phyloP scores from a whole-genome alignment of 768 basidiomycete genomes.

The Galerina sulciceps region DNA sequence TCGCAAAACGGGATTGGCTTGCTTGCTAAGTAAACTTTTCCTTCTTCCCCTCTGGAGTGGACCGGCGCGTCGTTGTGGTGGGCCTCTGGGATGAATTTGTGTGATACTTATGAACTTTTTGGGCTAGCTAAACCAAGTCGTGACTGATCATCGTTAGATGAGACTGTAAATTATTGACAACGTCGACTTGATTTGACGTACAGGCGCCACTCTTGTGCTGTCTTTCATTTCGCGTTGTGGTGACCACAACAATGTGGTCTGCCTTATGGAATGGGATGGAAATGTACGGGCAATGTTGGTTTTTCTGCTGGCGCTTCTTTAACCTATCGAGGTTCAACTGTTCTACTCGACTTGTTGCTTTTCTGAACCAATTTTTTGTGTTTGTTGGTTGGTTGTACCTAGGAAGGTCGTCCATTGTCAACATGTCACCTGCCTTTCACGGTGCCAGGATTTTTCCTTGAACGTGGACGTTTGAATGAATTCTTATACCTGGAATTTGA shows the following conservation, averaged over 20 bases:
- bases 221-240: neutral
- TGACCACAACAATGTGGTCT: too few relatives aligned
- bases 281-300: too few relatives aligned
- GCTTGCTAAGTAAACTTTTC: neutral
- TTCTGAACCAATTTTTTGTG: too few relatives aligned
- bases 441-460: too few relatives aligned
- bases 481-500: conserved; percentile 1
- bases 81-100: neutral
- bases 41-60: neutral
- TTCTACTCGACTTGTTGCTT: too few relatives aligned
- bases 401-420: too few relatives aligned
- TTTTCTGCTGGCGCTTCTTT: too few relatives aligned
- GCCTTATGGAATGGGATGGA: too few relatives aligned
- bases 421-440: too few relatives aligned
- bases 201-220: neutral
- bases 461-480: neutral
- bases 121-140: neutral
- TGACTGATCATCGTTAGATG: conserved; percentile 9
- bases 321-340: too few relatives aligned
- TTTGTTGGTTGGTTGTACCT: too few relatives aligned
- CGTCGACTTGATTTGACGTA: neutral
- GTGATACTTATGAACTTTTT: too few relatives aligned
- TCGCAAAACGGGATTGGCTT: neutral
- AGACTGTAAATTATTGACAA: neutral
- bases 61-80: conserved; percentile 2